Conservation (phyloP, 2,329 filamentous ascomycete species). For the Alternaria tenuissima region DNA sequence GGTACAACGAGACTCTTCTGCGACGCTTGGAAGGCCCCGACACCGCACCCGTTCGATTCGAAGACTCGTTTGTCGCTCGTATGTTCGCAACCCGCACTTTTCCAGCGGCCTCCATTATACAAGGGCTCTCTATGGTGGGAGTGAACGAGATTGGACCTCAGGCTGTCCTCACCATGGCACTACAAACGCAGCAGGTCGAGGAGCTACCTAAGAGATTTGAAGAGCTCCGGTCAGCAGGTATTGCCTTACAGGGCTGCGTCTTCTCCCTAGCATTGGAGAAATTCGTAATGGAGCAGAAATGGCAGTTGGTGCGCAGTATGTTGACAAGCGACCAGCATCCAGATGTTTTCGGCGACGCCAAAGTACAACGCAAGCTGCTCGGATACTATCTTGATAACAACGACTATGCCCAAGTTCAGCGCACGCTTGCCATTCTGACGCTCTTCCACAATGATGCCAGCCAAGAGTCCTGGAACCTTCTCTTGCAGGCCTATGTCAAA, state of each 20-base stretch:
- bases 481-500: constrained; percentile 54
- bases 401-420: constrained; percentile 62
- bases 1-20: constrained; percentile 44
- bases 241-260: constrained; percentile 67
- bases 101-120: constrained; percentile 75
- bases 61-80: constrained; percentile 76
- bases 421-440: constrained; percentile 64
- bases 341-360: constrained; percentile 65
- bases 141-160: constrained; percentile 76
- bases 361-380: constrained; percentile 64
- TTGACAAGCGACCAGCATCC: constrained; percentile 70
- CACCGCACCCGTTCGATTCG: constrained; percentile 55
- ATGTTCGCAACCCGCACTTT: constrained; percentile 82
- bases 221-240: constrained; percentile 68
- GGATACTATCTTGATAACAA: constrained; percentile 59
- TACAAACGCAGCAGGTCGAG: constrained; percentile 66
- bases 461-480: constrained; percentile 57
- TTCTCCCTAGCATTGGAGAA: constrained; percentile 73
- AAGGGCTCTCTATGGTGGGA: constrained; percentile 73
- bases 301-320: constrained; percentile 60
- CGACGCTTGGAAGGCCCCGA: constrained; percentile 51
- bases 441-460: constrained; percentile 50
- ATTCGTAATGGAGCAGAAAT: constrained; percentile 67
- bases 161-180: constrained; percentile 78
- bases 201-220: constrained; percentile 67